These are phyloP conservation scores for Fusarium hainanense DNA, from an alignment of 2,329 filamentous ascomycete genomes.

Conservation along the genomic window DNA sequence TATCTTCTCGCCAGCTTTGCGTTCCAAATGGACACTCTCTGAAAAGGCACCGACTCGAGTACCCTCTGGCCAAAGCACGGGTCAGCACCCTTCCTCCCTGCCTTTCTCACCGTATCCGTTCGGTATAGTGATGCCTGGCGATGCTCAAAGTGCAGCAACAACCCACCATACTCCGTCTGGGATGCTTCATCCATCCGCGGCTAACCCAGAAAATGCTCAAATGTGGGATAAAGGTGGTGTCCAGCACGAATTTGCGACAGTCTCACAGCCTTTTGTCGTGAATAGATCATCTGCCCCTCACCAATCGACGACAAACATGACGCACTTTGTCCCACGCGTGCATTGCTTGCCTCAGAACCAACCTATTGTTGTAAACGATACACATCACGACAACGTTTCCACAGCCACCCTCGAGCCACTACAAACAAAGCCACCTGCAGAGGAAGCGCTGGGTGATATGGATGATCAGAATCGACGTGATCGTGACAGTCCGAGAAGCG, in stretches of 20 bases:
- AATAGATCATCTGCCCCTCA: not conserved
- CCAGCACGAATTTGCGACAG: conserved; percentile 18
- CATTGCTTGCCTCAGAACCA: not conserved
- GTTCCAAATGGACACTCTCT: conserved; percentile 49
- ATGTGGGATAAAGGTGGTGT: conserved; percentile 7
- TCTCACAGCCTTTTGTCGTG: conserved; percentile 3
- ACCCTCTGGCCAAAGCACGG: not conserved
- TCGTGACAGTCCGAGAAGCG: conserved; percentile 8
- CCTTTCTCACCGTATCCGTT: conserved; percentile 18
- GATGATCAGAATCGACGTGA: not conserved
- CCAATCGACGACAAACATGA: conserved; percentile 3
- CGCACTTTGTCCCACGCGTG: conserved; percentile 1
- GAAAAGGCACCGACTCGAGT: conserved; percentile 4
- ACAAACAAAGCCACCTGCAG: conserved; percentile 48
- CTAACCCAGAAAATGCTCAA: conserved; percentile 6
- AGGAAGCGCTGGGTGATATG: conserved; percentile 41
- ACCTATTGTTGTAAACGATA: not conserved
- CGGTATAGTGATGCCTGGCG: not conserved
- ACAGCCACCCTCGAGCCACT: conserved; percentile 4
- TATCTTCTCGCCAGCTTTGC: conserved; percentile 43
- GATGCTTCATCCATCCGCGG: conserved; percentile 17
- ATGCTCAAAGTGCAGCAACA: not conserved
- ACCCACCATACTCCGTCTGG: conserved; percentile 8
- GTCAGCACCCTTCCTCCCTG: not conserved
- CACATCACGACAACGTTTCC: not conserved